Conservation (phyloP, 1,139 yeast species). For the Pichia kudriavzevii region DNA sequence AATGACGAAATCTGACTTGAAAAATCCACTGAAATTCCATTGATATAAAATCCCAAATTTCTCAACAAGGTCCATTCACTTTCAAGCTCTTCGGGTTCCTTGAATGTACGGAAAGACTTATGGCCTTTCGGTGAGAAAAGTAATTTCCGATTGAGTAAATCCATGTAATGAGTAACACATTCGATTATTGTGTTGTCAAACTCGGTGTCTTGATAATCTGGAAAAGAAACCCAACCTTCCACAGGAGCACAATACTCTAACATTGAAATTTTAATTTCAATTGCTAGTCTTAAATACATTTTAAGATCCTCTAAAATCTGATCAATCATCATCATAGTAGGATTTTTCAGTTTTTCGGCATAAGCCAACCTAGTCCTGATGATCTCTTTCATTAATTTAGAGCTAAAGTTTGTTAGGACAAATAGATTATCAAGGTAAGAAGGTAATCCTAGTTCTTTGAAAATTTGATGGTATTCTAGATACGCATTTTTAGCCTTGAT, state of each 20-base stretch:
- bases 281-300: slow-evolving; percentile 66
- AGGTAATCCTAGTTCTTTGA: slow-evolving; percentile 67
- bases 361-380: slow-evolving; percentile 68
- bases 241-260: slow-evolving; percentile 62
- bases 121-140: slow-evolving; percentile 66
- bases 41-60: slow-evolving; percentile 65
- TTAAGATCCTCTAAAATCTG: slow-evolving; percentile 87
- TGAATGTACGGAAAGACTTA: slow-evolving; percentile 66
- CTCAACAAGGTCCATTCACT: slow-evolving; percentile 71
- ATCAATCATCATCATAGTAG: slow-evolving; percentile 94
- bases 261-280: slow-evolving; percentile 65
- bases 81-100: slow-evolving; percentile 85
- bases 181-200: slow-evolving; percentile 69
- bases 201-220: slow-evolving; percentile 56
- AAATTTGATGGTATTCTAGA: slow-evolving; percentile 52
- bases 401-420: slow-evolving; percentile 67
- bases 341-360: slow-evolving; percentile 73
- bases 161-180: slow-evolving; percentile 67
- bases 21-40: slow-evolving; percentile 78
- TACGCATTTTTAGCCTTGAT: slow-evolving; percentile 71
- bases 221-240: slow-evolving; percentile 63
- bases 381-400: slow-evolving; percentile 73
- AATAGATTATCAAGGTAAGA: slow-evolving; percentile 62
- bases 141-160: slow-evolving; percentile 65
- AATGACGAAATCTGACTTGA: slow-evolving; percentile 68